A percentile compares a stretch with the other conserved stretches of the same genome.
Conservation (phyloP, 352 stramenopile genomes). For the Globisporangium splendens region DNA sequence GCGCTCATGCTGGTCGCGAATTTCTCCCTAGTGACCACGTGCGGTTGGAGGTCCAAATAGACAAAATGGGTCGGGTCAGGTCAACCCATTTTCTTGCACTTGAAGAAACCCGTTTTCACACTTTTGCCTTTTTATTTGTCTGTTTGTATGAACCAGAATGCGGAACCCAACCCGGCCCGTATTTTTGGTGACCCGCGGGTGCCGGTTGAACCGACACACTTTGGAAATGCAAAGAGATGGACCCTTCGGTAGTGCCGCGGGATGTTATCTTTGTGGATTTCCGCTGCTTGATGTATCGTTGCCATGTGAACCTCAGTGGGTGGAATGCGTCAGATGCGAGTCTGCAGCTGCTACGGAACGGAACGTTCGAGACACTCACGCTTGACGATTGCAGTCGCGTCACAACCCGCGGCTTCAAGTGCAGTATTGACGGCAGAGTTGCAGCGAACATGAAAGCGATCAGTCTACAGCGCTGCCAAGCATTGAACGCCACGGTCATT, state of each 20-base stretch:
- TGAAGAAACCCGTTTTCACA: too few species aligned
- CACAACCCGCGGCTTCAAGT: constrained; percentile 12
- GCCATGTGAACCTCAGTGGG: constrained; percentile 48
- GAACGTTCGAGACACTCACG: constrained; percentile 17
- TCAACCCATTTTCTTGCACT: too few species aligned
- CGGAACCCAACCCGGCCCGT: too few species aligned
- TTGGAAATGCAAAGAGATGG: background rate
- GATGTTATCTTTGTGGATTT: constrained; percentile 18
- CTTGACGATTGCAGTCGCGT: constrained; percentile 26
- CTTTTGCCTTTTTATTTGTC: too few species aligned
- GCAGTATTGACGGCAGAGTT: constrained; percentile 1
- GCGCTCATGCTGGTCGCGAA: background rate
- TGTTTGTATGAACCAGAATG: too few species aligned
- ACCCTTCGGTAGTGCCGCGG: background rate
- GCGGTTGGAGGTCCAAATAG: background rate
- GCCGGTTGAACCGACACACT: too few species aligned
- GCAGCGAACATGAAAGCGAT: constrained; percentile 6
- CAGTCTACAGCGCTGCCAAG: constrained; percentile 20
- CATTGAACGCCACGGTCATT: constrained; percentile 14
- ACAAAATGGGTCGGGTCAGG: too few species aligned
- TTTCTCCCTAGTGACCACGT: background rate
- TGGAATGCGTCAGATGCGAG: constrained; percentile 46
- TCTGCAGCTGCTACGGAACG: constrained; percentile 26
- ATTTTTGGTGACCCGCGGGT: too few species aligned
- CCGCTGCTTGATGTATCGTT: constrained; percentile 20